Evolutionary conservation across 2,329 filamentous ascomycete species (phyloP), one percentile per base, ranked within the genome.

Genomic region (Drechslera avenae): DNA sequence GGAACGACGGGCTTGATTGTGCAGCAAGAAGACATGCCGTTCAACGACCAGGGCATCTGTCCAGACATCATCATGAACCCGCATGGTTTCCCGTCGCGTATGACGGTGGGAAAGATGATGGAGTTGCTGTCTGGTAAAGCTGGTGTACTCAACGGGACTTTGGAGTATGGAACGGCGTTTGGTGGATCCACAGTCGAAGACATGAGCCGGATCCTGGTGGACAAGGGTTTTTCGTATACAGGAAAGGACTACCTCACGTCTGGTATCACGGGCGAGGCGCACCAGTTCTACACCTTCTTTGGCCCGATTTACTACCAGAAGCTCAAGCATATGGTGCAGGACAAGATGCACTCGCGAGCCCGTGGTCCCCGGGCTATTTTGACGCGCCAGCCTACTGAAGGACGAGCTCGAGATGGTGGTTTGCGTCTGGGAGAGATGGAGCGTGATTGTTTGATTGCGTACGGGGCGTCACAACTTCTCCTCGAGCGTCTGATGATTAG

Each of bases 61-160:
- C 94, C 94, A 0, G 94, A 99, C 75, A 97, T 99, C 62, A 99
- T 99, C 84, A 99, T 99, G 94, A 99, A 99, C 79, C 94, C 95
- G 0, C 94, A 99, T 77, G 94, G 94, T 86, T 99, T 99, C 82
- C 94, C 94, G 1, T 97, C 93, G 26, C 94, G 94, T 74, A 99
- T 99, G 94, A 99, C 94, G 46, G 94, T 99, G 56, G 94, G 94
- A 26, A 99, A 99, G 76, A 89, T 99, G 80, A 84, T 99, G 42
- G 94, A 99, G 72, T 89, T 96, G 36, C 81, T 99, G 13, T 91
- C 92, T 0, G 94, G 94, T 59, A 99, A 99, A 75, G 94, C 94
- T 0, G 91, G 92, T 10, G 86, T 99, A 2, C 75, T 99, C 3
- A 84, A 87, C 52, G 94, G 94, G 4, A 86, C 88, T 6, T 87